Percentiles rank a stretch among this genome's conserved stretches.
These are phyloP conservation scores for Antitrichia curtipendula DNA, from an alignment of 225 moss, liverwort and hornwort species.

Conservation along the genomic window DNA sequence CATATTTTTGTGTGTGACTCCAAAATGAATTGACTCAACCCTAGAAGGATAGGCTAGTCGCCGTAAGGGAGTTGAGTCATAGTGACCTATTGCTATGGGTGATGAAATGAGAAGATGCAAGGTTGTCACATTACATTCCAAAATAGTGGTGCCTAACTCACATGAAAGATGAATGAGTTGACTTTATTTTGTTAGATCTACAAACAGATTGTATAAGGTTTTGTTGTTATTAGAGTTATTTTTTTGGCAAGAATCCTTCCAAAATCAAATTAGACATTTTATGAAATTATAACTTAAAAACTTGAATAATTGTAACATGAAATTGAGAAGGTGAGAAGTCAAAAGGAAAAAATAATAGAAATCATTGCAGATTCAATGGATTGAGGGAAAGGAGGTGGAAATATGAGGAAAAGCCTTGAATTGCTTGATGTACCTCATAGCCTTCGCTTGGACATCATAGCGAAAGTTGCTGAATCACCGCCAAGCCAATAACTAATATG, in stretches of 20 bases:
- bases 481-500: neutral
- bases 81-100: neutral
- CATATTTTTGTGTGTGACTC: neutral
- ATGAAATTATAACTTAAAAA: neutral
- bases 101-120: neutral
- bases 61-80: neutral
- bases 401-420: neutral
- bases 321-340: neutral
- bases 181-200: neutral
- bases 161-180: neutral
- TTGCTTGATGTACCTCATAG: neutral
- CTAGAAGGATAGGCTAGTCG: neutral
- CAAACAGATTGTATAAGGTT: neutral
- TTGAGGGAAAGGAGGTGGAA: neutral
- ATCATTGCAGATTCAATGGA: neutral
- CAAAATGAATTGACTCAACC: fast-evolving
- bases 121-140: neutral
- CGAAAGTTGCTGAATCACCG: neutral
- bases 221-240: neutral
- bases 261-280: fast-evolving
- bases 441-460: neutral
- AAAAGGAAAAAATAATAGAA: neutral
- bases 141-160: neutral
- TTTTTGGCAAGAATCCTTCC: neutral
- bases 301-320: fast-evolving